Conservation (phyloP, 2,329 filamentous ascomycete species). For the Aspergillus carbonarius region DNA sequence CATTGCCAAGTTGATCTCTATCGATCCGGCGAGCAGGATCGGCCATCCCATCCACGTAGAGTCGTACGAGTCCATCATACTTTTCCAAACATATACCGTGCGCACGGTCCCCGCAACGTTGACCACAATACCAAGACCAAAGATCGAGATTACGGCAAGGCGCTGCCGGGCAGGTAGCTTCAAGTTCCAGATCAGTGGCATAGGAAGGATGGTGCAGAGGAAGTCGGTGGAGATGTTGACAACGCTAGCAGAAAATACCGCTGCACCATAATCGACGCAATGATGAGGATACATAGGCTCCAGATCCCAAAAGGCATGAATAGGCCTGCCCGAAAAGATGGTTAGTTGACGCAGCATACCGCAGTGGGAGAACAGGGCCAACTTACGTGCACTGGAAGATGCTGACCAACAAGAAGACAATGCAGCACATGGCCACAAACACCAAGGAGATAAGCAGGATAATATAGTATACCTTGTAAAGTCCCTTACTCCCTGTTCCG, state of each 20-base stretch:
- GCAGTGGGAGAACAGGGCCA: background rate
- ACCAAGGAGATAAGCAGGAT: conserved; percentile 26
- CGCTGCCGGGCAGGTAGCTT: conserved; percentile 37
- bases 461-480: conserved; percentile 26
- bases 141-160: conserved; percentile 39
- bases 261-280: conserved; percentile 30
- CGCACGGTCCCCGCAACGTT: conserved; percentile 36
- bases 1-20: conserved; percentile 38
- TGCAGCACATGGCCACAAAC: conserved; percentile 31
- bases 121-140: conserved; percentile 38
- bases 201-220: conserved; percentile 36
- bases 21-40: conserved; percentile 28
- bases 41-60: conserved; percentile 38
- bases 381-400: conserved; percentile 45
- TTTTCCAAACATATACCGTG: conserved; percentile 37
- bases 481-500: conserved; percentile 29
- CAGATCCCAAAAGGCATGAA: conserved; percentile 36
- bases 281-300: conserved; percentile 24
- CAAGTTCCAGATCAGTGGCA: conserved; percentile 43
- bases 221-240: conserved; percentile 42
- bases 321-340: conserved; percentile 22
- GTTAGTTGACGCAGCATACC: background rate
- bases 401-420: conserved; percentile 33
- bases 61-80: conserved; percentile 33
- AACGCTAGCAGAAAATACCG: conserved; percentile 36